phyloP scores from a whole-genome alignment of 2,329 filamentous ascomycete genomes.

The Tothia fuscella region DNA sequence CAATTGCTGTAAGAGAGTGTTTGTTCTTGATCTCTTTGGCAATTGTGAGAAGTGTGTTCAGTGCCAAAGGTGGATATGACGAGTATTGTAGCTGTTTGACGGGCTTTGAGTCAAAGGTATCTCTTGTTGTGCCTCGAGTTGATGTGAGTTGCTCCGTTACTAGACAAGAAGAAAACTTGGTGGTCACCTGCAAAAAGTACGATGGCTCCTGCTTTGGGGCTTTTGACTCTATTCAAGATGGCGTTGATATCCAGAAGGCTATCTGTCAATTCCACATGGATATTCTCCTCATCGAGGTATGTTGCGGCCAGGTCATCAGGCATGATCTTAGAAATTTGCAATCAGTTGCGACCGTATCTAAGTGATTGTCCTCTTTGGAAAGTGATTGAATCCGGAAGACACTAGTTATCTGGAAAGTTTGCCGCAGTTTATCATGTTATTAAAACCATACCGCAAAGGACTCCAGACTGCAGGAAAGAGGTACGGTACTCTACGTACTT shows the following conservation, averaged over 20 bases:
- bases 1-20: constrained; percentile 59
- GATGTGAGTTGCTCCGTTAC: constrained; percentile 20
- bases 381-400: too few relatives aligned
- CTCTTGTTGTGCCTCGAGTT: constrained; percentile 56
- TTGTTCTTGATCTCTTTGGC: constrained; percentile 43
- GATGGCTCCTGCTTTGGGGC: constrained; percentile 61
- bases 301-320: too few relatives aligned
- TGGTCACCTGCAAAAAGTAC: constrained; percentile 59
- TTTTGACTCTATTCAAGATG: constrained; percentile 56
- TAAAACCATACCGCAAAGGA: too few relatives aligned
- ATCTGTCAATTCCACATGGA: constrained; percentile 59
- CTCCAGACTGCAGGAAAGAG: too few relatives aligned
- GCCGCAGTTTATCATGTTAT: too few relatives aligned
- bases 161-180: constrained; percentile 2
- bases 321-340: too few relatives aligned
- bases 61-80: constrained; percentile 58
- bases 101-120: constrained; percentile 58
- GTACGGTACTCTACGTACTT: too few relatives aligned
- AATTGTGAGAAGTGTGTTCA: constrained; percentile 56
- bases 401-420: too few relatives aligned
- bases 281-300: constrained; percentile 30
- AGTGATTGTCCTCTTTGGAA: too few relatives aligned
- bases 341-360: too few relatives aligned
- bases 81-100: constrained; percentile 66
- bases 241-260: constrained; percentile 44